phyloP scores from a whole-genome alignment of 495 filamentous ascomycete genomes.

The Penicillium cataractarum region DNA sequence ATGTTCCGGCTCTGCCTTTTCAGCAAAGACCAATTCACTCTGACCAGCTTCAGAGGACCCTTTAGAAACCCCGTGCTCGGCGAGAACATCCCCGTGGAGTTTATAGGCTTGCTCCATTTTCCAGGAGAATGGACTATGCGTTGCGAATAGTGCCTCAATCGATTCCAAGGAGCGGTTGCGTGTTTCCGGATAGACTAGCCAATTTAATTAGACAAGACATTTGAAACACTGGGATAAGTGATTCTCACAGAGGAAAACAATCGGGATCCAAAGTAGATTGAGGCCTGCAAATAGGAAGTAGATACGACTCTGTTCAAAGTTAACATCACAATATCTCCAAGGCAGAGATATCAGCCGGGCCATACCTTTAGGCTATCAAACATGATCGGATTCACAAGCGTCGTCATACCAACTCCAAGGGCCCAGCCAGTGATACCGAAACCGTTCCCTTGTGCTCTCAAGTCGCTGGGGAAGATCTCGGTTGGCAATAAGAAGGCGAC shows the following conservation, averaged over 20 bases:
- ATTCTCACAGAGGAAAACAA: conserved; percentile 47
- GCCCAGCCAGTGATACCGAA: conserved; percentile 62
- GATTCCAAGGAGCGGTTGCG: conserved; percentile 60
- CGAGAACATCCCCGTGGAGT: conserved; percentile 39
- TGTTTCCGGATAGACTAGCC: conserved; percentile 59
- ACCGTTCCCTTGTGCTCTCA: conserved; percentile 58
- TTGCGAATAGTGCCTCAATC: conserved; percentile 58
- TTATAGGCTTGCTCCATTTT: conserved; percentile 44
- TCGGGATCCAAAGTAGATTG: conserved; percentile 52
- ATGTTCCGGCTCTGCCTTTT: not conserved
- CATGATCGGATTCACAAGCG: conserved; percentile 57
- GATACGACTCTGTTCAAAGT: conserved; percentile 41
- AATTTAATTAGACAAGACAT: not conserved
- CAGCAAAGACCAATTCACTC: not conserved
- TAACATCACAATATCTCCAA: conserved; percentile 4
- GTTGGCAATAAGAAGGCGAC: conserved; percentile 57
- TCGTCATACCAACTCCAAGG: conserved; percentile 58
- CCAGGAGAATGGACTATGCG: conserved; percentile 40
- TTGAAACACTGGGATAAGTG: not conserved
- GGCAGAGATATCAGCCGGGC: not conserved
- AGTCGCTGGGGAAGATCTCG: conserved; percentile 55
- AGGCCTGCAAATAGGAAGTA: conserved; percentile 58
- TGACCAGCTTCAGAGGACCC: conserved; percentile 7
- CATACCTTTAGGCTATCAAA: conserved; percentile 43
- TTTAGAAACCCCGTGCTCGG: conserved; percentile 23